phyloP scores from a whole-genome alignment of 1,139 yeast species.

The Suhomyces maxii region DNA sequence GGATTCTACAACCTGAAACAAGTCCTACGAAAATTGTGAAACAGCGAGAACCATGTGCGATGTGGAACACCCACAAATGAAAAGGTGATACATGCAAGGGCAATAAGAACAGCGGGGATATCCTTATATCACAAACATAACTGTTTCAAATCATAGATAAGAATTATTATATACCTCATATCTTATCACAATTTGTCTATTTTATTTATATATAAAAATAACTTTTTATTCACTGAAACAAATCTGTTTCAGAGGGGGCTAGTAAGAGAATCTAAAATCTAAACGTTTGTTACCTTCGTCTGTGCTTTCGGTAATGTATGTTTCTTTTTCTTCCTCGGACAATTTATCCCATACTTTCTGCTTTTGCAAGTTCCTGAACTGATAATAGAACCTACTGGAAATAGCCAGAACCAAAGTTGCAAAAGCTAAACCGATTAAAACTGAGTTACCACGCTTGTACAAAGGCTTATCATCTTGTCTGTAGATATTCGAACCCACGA shows the following conservation, averaged over 20 bases:
- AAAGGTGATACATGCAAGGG: too few relatives aligned
- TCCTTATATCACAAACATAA: too few relatives aligned
- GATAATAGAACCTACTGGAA: constrained; percentile 16
- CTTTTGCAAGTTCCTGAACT: constrained; percentile 16
- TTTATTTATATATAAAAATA: not conserved
- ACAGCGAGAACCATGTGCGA: too few relatives aligned
- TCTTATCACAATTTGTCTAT: too few relatives aligned
- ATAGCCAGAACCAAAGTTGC: constrained; percentile 17
- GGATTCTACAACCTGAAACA: too few relatives aligned
- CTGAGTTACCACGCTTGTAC: constrained; percentile 27
- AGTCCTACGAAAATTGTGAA: too few relatives aligned
- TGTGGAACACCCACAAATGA: too few relatives aligned
- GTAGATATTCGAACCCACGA: constrained; percentile 25
- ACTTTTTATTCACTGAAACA: too few relatives aligned
- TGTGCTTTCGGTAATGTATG: constrained; percentile 11
- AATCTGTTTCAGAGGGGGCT: not conserved
- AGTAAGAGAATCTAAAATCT: constrained; percentile 19
- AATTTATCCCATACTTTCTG: constrained; percentile 15
- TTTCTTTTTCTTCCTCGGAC: constrained; percentile 15
- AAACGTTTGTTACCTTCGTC: constrained; percentile 21
- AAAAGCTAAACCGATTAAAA: constrained; percentile 22
- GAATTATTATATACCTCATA: too few relatives aligned
- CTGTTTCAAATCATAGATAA: too few relatives aligned
- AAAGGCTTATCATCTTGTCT: constrained; percentile 28
- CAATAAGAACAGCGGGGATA: too few relatives aligned